Evolutionary conservation across 106 monocot genomes (phyloP).

Genomic region (Acorus calamus): DNA sequence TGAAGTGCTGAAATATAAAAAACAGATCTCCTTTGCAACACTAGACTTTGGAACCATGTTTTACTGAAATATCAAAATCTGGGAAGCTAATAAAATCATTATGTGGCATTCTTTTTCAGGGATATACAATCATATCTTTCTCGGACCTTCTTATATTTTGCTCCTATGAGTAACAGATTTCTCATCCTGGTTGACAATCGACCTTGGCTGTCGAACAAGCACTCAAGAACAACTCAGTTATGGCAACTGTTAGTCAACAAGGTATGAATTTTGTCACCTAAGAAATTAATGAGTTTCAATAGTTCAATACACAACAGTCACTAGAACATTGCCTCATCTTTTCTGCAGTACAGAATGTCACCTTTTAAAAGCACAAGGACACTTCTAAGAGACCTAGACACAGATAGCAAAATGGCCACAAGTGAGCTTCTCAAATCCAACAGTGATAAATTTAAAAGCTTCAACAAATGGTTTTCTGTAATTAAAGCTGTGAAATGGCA

Average conservation of each 20-base stretch:
- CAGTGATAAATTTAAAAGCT: constrained; percentile 5
- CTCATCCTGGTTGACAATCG: constrained; percentile 59
- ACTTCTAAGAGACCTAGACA: constrained; percentile 3
- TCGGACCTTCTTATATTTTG: constrained; percentile 39
- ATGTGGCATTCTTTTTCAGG: constrained; percentile 13
- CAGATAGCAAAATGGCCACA: background rate
- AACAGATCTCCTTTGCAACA: too few species aligned
- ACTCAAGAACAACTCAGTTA: constrained; percentile 33
- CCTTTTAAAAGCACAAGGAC: constrained; percentile 48
- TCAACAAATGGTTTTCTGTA: constrained; percentile 7
- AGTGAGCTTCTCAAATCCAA: constrained; percentile 1
- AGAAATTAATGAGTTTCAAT: too few species aligned
- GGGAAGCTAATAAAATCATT: background rate
- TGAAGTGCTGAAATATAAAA: too few species aligned
- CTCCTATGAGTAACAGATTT: constrained; percentile 31
- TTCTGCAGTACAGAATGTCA: constrained; percentile 56
- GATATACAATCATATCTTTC: constrained; percentile 63
- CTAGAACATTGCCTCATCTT: background rate
- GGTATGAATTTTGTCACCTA: constrained; percentile 13
- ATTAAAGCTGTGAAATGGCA: constrained; percentile 25
- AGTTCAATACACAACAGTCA: too few species aligned
- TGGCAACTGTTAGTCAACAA: constrained; percentile 61
- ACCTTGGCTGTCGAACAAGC: constrained; percentile 39
- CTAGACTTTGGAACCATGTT: too few species aligned
- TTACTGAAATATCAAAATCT: background rate